Conservation (phyloP, 2,329 filamentous ascomycete species). For the Alternaria triticimaculans region DNA sequence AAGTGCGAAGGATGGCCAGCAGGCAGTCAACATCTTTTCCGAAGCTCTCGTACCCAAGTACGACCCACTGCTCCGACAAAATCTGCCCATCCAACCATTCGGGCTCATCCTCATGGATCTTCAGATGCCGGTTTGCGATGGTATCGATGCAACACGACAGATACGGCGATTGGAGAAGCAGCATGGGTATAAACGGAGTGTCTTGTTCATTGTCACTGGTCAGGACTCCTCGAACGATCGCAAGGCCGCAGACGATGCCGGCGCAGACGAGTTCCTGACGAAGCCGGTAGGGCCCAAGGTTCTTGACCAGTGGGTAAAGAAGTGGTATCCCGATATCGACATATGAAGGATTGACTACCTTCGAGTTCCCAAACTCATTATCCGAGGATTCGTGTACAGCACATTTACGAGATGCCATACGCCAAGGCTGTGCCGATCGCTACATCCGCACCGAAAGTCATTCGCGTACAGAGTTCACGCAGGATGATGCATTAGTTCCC, state of each 20-base stretch:
- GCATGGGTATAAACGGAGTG: conserved; percentile 26
- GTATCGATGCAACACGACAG: conserved; percentile 43
- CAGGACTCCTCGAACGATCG: conserved; percentile 40
- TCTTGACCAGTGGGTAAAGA: conserved; percentile 30
- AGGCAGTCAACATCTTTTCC: conserved; percentile 49
- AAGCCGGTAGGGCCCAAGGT: conserved; percentile 43
- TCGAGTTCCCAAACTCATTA: neutral
- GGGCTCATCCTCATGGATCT: conserved; percentile 52
- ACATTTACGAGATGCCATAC: neutral
- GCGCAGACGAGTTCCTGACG: conserved; percentile 39
- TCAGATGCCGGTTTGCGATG: conserved; percentile 51
- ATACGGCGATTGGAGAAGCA: conserved; percentile 44
- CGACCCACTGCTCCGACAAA: conserved; percentile 12
- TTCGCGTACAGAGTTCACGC: neutral
- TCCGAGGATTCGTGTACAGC: neutral
- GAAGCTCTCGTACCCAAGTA: conserved; percentile 8
- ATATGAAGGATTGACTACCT: neutral
- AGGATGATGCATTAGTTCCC: neutral
- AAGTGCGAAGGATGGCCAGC: conserved; percentile 49
- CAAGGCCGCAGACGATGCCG: conserved; percentile 30
- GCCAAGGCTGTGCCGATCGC: neutral
- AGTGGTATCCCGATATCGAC: conserved; percentile 26
- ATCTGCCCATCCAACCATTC: conserved; percentile 22
- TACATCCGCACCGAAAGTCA: neutral
- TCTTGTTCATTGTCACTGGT: conserved; percentile 45